These are phyloP conservation scores for Fusarium heterosporum DNA, from an alignment of 2,329 filamentous ascomycete genomes.

Conservation along the genomic window DNA sequence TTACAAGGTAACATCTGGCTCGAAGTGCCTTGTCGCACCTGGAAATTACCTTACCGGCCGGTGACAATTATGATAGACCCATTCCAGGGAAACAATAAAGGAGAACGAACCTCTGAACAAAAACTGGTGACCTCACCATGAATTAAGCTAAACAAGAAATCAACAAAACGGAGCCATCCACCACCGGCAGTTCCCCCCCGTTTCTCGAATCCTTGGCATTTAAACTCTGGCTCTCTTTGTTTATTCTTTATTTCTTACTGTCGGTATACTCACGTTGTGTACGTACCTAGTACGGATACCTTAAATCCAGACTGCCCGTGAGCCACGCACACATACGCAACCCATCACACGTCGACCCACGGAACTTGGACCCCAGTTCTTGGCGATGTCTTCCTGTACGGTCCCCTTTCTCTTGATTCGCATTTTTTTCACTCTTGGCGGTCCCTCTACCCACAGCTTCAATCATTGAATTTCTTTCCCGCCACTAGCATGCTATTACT, in stretches of 20 bases:
- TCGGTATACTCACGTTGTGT: no score
- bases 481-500: not conserved
- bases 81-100: slow-evolving; percentile 34
- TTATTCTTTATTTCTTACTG: not conserved
- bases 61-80: not conserved
- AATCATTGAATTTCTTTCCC: not conserved
- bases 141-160: not conserved
- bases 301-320: not conserved
- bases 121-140: slow-evolving; percentile 30
- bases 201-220: slow-evolving; percentile 30
- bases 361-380: slow-evolving; percentile 32
- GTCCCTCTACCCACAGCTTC: not conserved
- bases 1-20: slow-evolving; percentile 6
- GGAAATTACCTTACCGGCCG: slow-evolving; percentile 8
- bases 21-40: slow-evolving; percentile 3
- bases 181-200: slow-evolving; percentile 7
- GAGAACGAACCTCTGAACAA: not conserved
- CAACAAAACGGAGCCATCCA: slow-evolving; percentile 31
- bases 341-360: slow-evolving; percentile 15
- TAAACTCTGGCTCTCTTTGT: not conserved
- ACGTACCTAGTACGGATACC: not conserved
- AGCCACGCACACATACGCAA: slow-evolving; percentile 16
- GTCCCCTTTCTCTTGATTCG: slow-evolving; percentile 11
- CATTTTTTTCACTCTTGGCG: slow-evolving; percentile 10
- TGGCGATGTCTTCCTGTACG: slow-evolving; percentile 43